Evolutionary conservation across 345 rosid species (phyloP).

Genomic region (Passiflora organensis): DNA sequence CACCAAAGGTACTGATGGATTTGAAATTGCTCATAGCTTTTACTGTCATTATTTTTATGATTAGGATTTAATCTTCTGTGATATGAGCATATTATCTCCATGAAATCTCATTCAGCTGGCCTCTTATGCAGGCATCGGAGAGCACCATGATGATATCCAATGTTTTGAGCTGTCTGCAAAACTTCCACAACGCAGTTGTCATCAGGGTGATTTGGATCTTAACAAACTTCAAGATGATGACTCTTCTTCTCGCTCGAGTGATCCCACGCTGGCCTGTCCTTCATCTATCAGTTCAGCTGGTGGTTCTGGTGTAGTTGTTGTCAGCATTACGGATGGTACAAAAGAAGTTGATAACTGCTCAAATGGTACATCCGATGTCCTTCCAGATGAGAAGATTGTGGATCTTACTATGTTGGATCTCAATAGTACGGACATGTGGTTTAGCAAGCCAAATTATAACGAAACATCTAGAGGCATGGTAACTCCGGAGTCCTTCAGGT

Average conservation of each 20-base stretch:
- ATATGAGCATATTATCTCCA: too few relatives aligned
- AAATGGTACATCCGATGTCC: constrained; percentile 7
- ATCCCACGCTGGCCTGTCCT: constrained; percentile 13
- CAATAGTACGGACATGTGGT: constrained; percentile 7
- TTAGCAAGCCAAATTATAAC: neutral
- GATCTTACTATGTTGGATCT: constrained; percentile 12
- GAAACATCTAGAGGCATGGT: neutral
- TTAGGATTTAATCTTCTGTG: too few relatives aligned
- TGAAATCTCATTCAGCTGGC: too few relatives aligned
- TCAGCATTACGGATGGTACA: constrained; percentile 8
- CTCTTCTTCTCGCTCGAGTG: constrained; percentile 23
- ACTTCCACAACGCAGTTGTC: constrained; percentile 12
- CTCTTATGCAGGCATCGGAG: constrained; percentile 23
- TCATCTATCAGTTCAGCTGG: constrained; percentile 18
- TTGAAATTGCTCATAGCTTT: too few relatives aligned
- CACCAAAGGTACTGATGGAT: constrained; percentile 20
- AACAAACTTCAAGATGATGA: constrained; percentile 33
- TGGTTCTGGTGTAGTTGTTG: constrained; percentile 6
- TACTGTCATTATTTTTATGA: too few relatives aligned
- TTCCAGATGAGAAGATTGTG: constrained; percentile 8
- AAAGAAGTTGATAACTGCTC: constrained; percentile 10
- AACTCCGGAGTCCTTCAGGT: constrained; percentile 13
- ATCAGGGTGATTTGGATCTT: constrained; percentile 30
- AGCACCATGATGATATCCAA: constrained; percentile 4
- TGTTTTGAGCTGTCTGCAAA: constrained; percentile 6